Base-by-base conservation (phyloP, 805 yeast genomes). In the Candida nitratophila region DNA sequence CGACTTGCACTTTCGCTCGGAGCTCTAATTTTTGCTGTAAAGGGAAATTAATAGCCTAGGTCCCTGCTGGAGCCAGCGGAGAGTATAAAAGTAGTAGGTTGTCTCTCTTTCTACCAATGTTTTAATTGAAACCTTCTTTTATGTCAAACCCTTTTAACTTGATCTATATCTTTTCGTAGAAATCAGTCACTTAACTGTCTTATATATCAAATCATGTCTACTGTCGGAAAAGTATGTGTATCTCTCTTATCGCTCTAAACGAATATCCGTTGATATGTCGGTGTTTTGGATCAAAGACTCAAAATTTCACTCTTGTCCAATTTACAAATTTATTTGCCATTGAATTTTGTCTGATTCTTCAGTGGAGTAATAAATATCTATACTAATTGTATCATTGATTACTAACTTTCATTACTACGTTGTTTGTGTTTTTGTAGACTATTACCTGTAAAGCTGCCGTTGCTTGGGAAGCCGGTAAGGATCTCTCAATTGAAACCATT, bases 381-480 rank as follows among this genome's bases (percentile, higher is more conserved):
- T n/a, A n/a, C n/a, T n/a, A n/a, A n/a, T n/a, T n/a, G n/a, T n/a
- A n/a, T n/a, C n/a, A n/a, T n/a, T n/a, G n/a, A n/a, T n/a, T 37
- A 22, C 37, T 21, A 17, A 36, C 35, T 19, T 15, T 31, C 29
- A n/a, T n/a, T n/a, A n/a, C n/a, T n/a, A n/a, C n/a, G n/a, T n/a
- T n/a, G n/a, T n/a, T n/a, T n/a, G n/a, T 17, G 11, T 19, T 16
- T 3, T 21, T 29, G 15, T 40, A 60, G 59, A 57, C 63, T 27
- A 89, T 90, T 60, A 79, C 80, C 39, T 93, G 98, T 72, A 76
- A 80, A 61, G 99, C 99, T 47, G 99, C 99, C 41, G 87, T 93
- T 57, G 96, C 98, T 53, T 91, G 98, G 91, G 96, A 84, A 63
- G 93, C 98, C 26, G 87, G 83, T 39, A 79, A 85, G 38, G 68